Percentiles rank a stretch among this genome's conserved stretches.
Conservation (phyloP, 495 filamentous ascomycete genomes). For the Aspergillus haitiensis region DNA sequence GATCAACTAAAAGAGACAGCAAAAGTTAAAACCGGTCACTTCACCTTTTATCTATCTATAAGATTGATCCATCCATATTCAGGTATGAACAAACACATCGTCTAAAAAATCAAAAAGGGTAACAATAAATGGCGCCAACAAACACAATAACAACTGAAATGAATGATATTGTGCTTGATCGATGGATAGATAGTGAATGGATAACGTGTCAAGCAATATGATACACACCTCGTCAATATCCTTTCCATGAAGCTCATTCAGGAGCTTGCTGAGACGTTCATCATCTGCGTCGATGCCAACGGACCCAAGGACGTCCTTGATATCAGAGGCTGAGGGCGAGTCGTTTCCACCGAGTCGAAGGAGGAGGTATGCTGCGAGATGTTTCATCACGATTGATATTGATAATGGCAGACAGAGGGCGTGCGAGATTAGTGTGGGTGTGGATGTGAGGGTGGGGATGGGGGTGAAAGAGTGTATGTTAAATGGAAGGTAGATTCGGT, state of each 20-base stretch:
- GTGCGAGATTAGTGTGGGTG: no score
- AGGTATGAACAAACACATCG: no score
- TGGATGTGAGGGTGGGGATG: no score
- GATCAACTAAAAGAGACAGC: no score
- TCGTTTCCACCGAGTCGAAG: slow-evolving; percentile 89
- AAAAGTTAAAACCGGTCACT: no score
- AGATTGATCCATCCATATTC: no score
- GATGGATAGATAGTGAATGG: not conserved
- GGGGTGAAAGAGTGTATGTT: no score
- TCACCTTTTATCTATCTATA: no score
- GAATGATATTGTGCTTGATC: slow-evolving; percentile 58
- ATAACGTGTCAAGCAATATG: slow-evolving; percentile 27
- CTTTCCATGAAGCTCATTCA: slow-evolving; percentile 93
- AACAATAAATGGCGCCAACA: not conserved
- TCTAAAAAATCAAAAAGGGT: no score
- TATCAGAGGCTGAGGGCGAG: slow-evolving; percentile 78
- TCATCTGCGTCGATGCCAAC: slow-evolving; percentile 94
- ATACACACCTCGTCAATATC: slow-evolving; percentile 78
- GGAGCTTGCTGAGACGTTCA: slow-evolving; percentile 77
- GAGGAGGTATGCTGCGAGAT: slow-evolving; percentile 98
- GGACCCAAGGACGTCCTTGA: slow-evolving; percentile 86
- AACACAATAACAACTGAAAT: slow-evolving; percentile 70
- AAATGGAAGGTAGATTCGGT: no score
- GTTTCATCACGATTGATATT: slow-evolving; percentile 87
- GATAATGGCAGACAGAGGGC: not conserved